Evolutionary conservation across 2,329 filamentous ascomycete species (phyloP), one percentile per base, ranked within the genome.

Genomic region (Exophiala sp.): DNA sequence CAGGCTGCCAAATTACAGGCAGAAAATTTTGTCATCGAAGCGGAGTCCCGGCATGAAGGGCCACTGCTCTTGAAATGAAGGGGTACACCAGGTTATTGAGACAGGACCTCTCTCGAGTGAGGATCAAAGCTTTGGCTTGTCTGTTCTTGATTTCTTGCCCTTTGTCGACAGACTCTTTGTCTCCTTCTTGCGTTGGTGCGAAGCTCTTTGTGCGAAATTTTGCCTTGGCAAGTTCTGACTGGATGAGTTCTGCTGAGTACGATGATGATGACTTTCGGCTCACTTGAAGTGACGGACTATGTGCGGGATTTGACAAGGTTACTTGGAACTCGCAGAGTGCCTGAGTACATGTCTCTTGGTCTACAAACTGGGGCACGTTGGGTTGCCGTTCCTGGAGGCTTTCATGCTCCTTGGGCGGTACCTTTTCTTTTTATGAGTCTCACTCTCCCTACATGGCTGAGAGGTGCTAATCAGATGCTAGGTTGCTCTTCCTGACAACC

Each of bases 111-210:
- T 90, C 88, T 83, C 70, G 86, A 82, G 88, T 91, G 90, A 88
- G 88, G 77, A 86, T 95, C 89, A 95, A 90, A 91, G 89, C 78
- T 85, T 90, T 77, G 89, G 81, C 89, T 92, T 91, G 88, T 92
- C 89, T 76, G 80, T 76, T 63, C 66, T 67, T 68, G 61, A 61
- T 61, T 29, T 54, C 65, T 64, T 67, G 66, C 65, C 59, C 57
- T 63, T 55, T 60, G 46, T 54, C 11, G 40, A 44, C 11, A 49
- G 49, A 38, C 20, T 41, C 41, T 43, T 41, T 35, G 36, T 9
- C 32, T 8, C 24, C 10, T 18, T 12, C 45, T 47, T 36, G 46
- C 10, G 20, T 38, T 24, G 47, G 47, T 52, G 44, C 41, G 34
- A 57, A 48, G 42, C 35, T 55, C 43, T 50, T 57, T 54, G 46